Evolutionary conservation across 1,139 yeast genomes (phyloP), one percentile per base, ranked within the genome.

Genomic region (Suhomyces panamericanus): DNA sequence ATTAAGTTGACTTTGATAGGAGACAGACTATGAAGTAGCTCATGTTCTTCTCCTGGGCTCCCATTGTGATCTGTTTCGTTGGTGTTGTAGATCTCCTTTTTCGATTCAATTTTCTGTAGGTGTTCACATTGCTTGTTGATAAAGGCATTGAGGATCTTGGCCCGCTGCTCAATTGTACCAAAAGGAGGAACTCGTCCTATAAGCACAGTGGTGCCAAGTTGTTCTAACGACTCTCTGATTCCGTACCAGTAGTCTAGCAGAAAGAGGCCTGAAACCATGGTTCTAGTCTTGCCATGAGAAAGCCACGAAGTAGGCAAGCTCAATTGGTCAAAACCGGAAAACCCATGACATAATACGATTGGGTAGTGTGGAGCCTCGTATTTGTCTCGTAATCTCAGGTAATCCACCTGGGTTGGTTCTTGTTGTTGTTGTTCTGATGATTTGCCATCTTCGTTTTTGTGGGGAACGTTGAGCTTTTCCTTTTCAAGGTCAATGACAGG

Each of bases 181-280:
- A 86, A 86, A 0, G 96, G 86, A 0, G 96, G 93, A 0, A 90
- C 96, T 52, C 76, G 80, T 3, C 93, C 89, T 1, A 85, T 81
- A 39, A 85, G 63, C 0, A 87, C 95, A 0, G 76, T 75, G 38
- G 87, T 79, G 0, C 96, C 96, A 22, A 79, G 69, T 0, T 63
- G 60, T 43, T 76, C 77, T 28, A 90, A 63, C 0, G 82, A 81
- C 31, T 79, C 79, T 53, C 78, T 78, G 26, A 90, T 82, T 0
- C 96, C 96, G 48, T 77, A 73, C 95, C 96, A 90, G 60, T 89
- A 90, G 49, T 85, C 85, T 20, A 87, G 35, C 45, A 32, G 49
- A 30, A 36, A 38, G 8, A 46, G 20, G 7, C 37, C 30, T 12
- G 35, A 24, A 17, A 36, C 37, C 46, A 26, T 32, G 35, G 17